A percentile compares a stretch with the other conserved stretches of the same genome.
These are phyloP conservation scores for Mycena venus DNA, from an alignment of 768 basidiomycete genomes.

Conservation along the genomic window DNA sequence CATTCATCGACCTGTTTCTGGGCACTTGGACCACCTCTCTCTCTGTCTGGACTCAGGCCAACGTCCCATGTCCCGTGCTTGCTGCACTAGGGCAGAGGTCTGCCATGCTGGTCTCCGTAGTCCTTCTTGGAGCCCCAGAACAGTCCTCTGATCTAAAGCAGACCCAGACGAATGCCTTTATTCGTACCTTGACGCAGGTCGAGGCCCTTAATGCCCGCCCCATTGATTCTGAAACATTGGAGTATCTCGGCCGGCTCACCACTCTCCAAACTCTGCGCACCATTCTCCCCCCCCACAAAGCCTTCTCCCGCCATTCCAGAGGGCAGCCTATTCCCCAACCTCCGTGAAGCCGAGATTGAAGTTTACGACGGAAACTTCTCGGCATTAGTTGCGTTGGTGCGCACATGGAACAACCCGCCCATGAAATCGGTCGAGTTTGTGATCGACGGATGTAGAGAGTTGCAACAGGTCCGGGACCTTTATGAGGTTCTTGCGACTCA, in stretches of 20 bases:
- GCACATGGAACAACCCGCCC: not conserved
- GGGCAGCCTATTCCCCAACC: not conserved
- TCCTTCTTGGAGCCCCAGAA: not conserved
- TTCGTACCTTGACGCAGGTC: not conserved
- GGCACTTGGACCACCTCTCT: not conserved
- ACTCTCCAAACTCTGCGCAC: not conserved
- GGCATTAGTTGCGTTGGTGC: not conserved
- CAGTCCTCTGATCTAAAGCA: not conserved
- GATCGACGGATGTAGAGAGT: not conserved
- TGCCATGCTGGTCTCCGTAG: not conserved
- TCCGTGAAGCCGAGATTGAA: not conserved
- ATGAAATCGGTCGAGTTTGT: not conserved
- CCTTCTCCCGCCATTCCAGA: not conserved
- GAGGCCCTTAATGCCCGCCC: not conserved
- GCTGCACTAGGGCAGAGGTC: not conserved
- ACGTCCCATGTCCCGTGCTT: not conserved
- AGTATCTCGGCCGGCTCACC: not conserved
- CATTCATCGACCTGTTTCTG: not conserved
- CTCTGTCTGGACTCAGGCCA: not conserved
- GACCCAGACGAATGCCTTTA: not conserved
- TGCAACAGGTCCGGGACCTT: not conserved
- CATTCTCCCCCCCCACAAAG: not conserved
- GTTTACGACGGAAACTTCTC: not conserved
- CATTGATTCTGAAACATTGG: not conserved
- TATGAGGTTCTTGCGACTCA: not conserved